Conservation (phyloP, 2,329 filamentous ascomycete genomes). For the Beauveria varroae region DNA sequence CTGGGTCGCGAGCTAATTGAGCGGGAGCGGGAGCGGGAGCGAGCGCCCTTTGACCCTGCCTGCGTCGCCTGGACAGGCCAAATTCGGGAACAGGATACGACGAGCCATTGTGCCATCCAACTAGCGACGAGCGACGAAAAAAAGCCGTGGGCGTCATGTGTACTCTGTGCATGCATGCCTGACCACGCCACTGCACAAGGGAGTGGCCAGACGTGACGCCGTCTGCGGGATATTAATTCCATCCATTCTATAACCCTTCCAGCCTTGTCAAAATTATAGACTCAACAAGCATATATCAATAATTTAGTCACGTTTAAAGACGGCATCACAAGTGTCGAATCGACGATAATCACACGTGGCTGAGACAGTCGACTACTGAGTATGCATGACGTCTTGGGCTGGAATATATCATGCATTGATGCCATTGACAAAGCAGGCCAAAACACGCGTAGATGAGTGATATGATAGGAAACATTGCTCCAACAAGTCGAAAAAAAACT, state of each 20-base stretch:
- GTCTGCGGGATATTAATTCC: neutral
- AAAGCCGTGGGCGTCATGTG: neutral
- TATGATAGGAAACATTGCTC: neutral
- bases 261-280: neutral
- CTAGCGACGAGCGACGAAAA: neutral
- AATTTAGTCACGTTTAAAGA: neutral
- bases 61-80: neutral
- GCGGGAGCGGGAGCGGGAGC: neutral
- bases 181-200: conserved; percentile 1
- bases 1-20: too few relatives aligned
- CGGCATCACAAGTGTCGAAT: neutral
- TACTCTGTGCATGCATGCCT: conserved; percentile 1
- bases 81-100: neutral
- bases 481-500: neutral
- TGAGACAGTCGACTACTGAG: neutral
- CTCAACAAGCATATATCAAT: too few relatives aligned
- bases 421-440: neutral
- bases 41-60: neutral
- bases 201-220: conserved; percentile 1
- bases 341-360: neutral
- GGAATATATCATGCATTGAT: neutral
- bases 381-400: conserved; percentile 1
- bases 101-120: neutral
- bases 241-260: neutral
- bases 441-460: neutral